These are phyloP conservation scores for Albugo candida DNA, from an alignment of 352 stramenopile genomes.

Conservation along the genomic window DNA sequence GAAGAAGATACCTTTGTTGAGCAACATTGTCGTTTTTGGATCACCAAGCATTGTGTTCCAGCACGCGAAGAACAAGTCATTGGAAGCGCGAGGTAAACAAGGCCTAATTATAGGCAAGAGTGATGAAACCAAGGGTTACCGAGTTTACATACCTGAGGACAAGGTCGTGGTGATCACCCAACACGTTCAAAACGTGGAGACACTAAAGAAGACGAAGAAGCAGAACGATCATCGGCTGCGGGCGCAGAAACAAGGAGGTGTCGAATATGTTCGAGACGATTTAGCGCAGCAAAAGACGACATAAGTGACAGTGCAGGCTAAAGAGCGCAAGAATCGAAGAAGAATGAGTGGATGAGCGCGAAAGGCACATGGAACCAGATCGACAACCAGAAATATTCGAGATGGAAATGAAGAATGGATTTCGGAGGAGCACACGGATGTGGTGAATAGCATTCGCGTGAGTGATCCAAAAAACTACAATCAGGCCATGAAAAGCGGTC, in stretches of 20 bases:
- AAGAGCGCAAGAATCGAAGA: no score
- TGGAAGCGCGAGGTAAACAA: neutral
- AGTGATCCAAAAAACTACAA: constrained; percentile 8
- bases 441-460: constrained; percentile 1
- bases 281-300: no score
- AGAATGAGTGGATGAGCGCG: no score
- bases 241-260: neutral
- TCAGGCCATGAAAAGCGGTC: neutral
- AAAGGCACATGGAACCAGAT: no score
- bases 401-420: no score
- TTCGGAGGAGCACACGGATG: neutral
- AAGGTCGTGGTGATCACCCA: constrained; percentile 3
- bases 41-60: constrained; percentile 2
- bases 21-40: constrained; percentile 2
- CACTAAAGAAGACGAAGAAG: neutral
- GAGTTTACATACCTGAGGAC: constrained; percentile 6
- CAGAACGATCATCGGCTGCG: constrained; percentile 2
- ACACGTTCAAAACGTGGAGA: constrained; percentile 8
- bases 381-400: no score
- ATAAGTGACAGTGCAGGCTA: no score
- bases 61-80: constrained; percentile 2
- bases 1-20: neutral
- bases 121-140: constrained; percentile 7
- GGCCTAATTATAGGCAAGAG: constrained; percentile 4
- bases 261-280: neutral